Percentiles rank a stretch among this genome's conserved stretches.
These are phyloP conservation scores for Cercophora sp. DNA, from an alignment of 495 filamentous ascomycete species.

Conservation along the genomic window DNA sequence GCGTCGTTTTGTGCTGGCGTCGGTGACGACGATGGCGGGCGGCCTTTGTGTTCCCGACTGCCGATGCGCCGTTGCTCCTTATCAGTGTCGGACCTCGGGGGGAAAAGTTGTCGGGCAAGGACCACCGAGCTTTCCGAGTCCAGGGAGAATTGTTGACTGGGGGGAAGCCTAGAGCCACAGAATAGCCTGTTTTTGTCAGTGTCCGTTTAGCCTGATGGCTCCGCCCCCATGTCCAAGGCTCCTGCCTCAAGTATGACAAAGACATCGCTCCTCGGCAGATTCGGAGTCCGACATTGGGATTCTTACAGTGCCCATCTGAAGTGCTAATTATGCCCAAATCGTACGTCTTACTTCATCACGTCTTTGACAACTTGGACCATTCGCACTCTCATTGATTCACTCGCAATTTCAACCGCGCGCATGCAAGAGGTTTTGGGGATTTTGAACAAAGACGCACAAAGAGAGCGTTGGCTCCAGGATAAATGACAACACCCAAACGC, in stretches of 20 bases:
- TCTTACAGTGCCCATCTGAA: too few relatives aligned
- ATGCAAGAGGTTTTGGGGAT: too few relatives aligned
- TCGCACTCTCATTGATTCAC: too few relatives aligned
- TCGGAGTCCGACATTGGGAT: too few relatives aligned
- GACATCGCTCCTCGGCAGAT: too few relatives aligned
- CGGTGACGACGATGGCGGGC: slow-evolving; percentile 17
- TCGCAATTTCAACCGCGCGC: too few relatives aligned
- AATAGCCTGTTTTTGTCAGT: background rate
- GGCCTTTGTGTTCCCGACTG: slow-evolving; percentile 18
- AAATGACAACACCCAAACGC: slow-evolving; percentile 11
- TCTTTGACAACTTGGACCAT: too few relatives aligned
- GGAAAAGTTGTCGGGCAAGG: slow-evolving; percentile 3
- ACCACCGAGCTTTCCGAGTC: slow-evolving; percentile 1
- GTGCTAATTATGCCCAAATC: too few relatives aligned
- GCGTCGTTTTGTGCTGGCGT: background rate
- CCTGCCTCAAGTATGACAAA: too few relatives aligned
- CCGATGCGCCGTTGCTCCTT: slow-evolving; percentile 14
- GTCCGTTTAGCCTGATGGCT: background rate
- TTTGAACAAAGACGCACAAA: background rate
- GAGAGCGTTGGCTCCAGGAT: background rate
- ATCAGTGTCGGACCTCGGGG: slow-evolving; percentile 11
- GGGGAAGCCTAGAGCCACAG: background rate
- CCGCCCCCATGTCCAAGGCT: too few relatives aligned
- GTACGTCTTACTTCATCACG: too few relatives aligned
- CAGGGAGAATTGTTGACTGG: too few relatives aligned